phyloP scores from a whole-genome alignment of 2,329 filamentous ascomycete species.

The Phialophora macrospora region DNA sequence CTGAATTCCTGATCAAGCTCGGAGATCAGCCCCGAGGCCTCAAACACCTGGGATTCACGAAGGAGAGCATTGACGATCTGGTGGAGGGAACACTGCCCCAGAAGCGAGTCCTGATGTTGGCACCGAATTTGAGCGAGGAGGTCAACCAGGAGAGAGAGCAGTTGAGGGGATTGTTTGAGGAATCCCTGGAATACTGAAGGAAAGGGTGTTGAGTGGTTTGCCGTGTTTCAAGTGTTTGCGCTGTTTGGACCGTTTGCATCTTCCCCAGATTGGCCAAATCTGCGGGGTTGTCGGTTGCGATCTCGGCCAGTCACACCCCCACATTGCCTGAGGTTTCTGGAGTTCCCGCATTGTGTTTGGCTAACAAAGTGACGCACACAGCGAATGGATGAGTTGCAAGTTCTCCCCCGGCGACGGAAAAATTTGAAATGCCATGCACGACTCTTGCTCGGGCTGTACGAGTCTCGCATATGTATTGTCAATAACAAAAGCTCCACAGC shows the following conservation, averaged over 20 bases:
- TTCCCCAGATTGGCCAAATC: not conserved
- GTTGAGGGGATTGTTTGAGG: constrained; percentile 70
- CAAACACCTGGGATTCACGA: constrained; percentile 78
- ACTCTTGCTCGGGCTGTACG: not conserved
- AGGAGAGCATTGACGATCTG: constrained; percentile 75
- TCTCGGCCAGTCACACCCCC: not conserved
- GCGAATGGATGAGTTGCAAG: not conserved
- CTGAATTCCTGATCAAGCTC: constrained; percentile 77
- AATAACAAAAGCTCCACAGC: not conserved
- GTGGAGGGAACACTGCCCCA: constrained; percentile 97
- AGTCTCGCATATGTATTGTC: constrained; percentile 5
- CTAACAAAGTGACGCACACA: constrained; percentile 8
- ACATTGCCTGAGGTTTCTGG: not conserved
- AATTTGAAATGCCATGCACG: not conserved
- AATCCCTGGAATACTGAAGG: constrained; percentile 59
- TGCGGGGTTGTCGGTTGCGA: not conserved
- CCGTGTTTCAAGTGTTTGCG: not conserved
- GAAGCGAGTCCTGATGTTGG: constrained; percentile 85
- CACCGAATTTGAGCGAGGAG: constrained; percentile 76
- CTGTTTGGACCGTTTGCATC: constrained; percentile 1
- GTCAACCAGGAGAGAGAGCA: constrained; percentile 73
- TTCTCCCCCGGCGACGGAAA: constrained; percentile 3
- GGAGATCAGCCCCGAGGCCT: constrained; percentile 91
- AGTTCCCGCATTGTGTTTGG: not conserved
- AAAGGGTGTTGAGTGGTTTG: not conserved